These are phyloP conservation scores for Globisporangium echinulatum DNA, from an alignment of 352 stramenopile genomes.

Conservation along the genomic window DNA sequence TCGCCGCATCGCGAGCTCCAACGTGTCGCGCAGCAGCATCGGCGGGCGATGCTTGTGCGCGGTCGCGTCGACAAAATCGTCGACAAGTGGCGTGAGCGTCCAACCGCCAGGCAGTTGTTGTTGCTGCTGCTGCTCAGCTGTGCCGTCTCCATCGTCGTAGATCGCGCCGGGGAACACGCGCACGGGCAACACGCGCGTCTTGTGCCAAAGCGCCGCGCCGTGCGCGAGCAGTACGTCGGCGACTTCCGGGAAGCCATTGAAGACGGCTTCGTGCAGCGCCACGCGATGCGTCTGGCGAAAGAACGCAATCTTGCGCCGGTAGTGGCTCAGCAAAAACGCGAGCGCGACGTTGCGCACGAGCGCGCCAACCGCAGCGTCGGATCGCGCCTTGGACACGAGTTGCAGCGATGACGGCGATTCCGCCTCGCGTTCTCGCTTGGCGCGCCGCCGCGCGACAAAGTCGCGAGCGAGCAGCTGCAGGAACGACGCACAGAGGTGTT, in stretches of 20 bases:
- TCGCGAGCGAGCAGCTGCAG: constrained; percentile 56
- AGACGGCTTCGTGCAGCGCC: constrained; percentile 58
- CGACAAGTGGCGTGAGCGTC: constrained; percentile 37
- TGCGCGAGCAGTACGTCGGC: constrained; percentile 41
- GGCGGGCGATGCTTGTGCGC: constrained; percentile 9
- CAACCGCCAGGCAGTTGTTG: constrained; percentile 30
- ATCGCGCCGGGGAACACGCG: constrained; percentile 31
- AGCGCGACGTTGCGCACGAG: constrained; percentile 58
- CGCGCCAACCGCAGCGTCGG: constrained; percentile 36
- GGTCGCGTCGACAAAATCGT: not conserved
- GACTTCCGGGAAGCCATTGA: constrained; percentile 60
- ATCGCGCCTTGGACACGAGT: constrained; percentile 17
- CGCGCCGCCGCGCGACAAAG: constrained; percentile 25
- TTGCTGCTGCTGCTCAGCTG: not conserved
- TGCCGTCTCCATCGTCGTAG: not conserved
- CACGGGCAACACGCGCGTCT: constrained; percentile 50
- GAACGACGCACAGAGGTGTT: constrained; percentile 48
- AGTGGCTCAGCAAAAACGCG: constrained; percentile 54
- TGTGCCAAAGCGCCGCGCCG: constrained; percentile 48
- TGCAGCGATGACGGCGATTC: not conserved
- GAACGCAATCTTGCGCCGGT: constrained; percentile 29
- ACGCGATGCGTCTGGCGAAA: constrained; percentile 64
- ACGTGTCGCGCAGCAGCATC: constrained; percentile 38
- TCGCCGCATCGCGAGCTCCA: constrained; percentile 33
- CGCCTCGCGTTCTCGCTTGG: constrained; percentile 10